These are phyloP conservation scores for Exophiala oligosperma DNA, from an alignment of 2,329 filamentous ascomycete genomes.

Conservation along the genomic window DNA sequence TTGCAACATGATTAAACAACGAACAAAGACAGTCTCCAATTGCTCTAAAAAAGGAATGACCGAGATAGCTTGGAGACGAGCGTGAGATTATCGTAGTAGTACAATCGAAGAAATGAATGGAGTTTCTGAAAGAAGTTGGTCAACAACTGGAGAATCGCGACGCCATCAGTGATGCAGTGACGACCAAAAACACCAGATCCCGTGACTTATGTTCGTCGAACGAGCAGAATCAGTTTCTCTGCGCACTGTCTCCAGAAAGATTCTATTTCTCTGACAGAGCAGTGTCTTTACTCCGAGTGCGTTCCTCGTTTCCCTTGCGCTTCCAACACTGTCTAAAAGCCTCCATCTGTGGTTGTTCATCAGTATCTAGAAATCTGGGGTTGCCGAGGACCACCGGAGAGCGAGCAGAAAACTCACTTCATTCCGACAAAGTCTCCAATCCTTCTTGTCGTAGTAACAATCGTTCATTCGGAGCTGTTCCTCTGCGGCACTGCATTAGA, in stretches of 20 bases:
- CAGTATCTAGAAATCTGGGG: neutral
- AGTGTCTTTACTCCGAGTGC: slow-evolving; percentile 73
- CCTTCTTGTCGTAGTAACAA: slow-evolving; percentile 94
- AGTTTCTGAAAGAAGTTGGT: slow-evolving; percentile 1
- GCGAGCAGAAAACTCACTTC: slow-evolving; percentile 65
- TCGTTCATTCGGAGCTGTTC: slow-evolving; percentile 91
- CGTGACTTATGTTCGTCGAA: slow-evolving; percentile 12
- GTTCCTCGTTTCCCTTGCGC: slow-evolving; percentile 77
- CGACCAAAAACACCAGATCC: slow-evolving; percentile 20
- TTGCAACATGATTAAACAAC: slow-evolving; percentile 7
- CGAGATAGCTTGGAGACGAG: neutral
- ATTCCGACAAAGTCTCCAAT: slow-evolving; percentile 84
- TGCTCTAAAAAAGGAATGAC: neutral
- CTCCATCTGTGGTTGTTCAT: slow-evolving; percentile 68
- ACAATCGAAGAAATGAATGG: neutral
- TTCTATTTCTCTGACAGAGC: neutral
- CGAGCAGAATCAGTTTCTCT: neutral
- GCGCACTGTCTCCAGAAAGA: neutral
- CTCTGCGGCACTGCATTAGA: slow-evolving; percentile 51
- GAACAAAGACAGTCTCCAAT: neutral
- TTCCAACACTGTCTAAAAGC: slow-evolving; percentile 91
- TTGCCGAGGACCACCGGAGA: slow-evolving; percentile 4
- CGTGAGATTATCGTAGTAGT: neutral
- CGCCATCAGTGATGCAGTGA: neutral
- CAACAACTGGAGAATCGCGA: neutral